phyloP scores from a whole-genome alignment of 2,329 filamentous ascomycete genomes.

The Penicillium italicum region DNA sequence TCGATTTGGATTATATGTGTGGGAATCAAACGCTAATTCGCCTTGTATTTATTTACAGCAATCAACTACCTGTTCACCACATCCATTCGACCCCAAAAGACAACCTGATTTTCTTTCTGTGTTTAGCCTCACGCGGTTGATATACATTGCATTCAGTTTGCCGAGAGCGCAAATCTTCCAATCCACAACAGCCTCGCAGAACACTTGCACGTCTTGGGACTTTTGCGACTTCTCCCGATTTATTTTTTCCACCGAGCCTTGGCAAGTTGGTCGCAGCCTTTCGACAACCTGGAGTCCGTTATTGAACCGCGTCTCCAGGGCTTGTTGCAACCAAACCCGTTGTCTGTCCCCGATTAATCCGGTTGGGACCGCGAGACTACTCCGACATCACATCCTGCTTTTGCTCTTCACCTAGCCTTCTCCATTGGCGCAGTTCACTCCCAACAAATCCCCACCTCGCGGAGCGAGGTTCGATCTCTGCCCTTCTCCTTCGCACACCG shows the following conservation, averaged over 20 bases:
- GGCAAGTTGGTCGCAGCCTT: not conserved
- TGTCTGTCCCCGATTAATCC: not conserved
- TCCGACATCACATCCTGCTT: not conserved
- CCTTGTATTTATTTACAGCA: not conserved
- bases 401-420: not conserved
- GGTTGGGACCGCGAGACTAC: not conserved
- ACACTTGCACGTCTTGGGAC: not conserved
- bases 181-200: not conserved
- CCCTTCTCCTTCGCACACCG: not conserved
- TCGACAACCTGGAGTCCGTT: not conserved
- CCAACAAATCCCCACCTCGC: not conserved
- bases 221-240: not conserved
- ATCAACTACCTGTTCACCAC: not conserved
- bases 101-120: not conserved
- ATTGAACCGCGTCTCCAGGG: not conserved
- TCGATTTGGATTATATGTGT: not conserved
- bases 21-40: not conserved
- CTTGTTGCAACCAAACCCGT: not conserved
- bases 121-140: not conserved
- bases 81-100: not conserved
- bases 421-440: not conserved
- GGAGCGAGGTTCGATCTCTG: not conserved
- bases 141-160: not conserved
- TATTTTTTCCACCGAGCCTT: not conserved
- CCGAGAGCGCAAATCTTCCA: not conserved